These are phyloP conservation scores for Saccharomycopsis capsularis DNA, from an alignment of 805 yeast species.

Conservation along the genomic window DNA sequence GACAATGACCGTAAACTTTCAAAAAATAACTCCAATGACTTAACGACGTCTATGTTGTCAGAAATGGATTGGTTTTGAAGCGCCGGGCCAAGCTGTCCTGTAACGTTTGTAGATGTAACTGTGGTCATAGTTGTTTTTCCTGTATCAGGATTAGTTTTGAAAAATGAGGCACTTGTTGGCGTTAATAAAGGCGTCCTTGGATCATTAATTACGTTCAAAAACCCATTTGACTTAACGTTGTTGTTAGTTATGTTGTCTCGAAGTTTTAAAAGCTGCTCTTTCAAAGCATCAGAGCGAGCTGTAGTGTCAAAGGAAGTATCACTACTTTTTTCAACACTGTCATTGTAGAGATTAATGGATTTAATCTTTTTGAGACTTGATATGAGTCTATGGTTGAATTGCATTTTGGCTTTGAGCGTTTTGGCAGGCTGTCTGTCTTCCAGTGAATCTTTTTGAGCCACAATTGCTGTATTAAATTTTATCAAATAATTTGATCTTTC, in stretches of 20 bases:
- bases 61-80: background rate
- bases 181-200: constrained; percentile 7
- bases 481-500: background rate
- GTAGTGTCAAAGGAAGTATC: background rate
- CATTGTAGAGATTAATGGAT: constrained; percentile 6
- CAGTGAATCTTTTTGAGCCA: background rate
- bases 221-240: background rate
- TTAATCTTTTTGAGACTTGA: constrained; percentile 11
- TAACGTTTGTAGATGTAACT: background rate
- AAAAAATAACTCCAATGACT: constrained; percentile 2
- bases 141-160: constrained; percentile 2
- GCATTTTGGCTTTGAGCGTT: constrained; percentile 4
- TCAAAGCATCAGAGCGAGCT: background rate
- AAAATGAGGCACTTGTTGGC: constrained; percentile 3
- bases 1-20: constrained; percentile 16
- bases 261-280: background rate
- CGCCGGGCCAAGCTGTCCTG: background rate
- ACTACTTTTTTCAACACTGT: background rate
- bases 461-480: background rate
- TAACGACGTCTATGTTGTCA: background rate
- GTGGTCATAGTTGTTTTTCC: constrained; percentile 1
- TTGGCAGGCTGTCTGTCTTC: no score
- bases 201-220: no score
- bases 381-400: constrained; percentile 4
- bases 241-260: background rate